A percentile compares a stretch with the other conserved stretches of the same genome.
Conservation (phyloP, 345 rosid genomes). For the Camelina hispida region DNA sequence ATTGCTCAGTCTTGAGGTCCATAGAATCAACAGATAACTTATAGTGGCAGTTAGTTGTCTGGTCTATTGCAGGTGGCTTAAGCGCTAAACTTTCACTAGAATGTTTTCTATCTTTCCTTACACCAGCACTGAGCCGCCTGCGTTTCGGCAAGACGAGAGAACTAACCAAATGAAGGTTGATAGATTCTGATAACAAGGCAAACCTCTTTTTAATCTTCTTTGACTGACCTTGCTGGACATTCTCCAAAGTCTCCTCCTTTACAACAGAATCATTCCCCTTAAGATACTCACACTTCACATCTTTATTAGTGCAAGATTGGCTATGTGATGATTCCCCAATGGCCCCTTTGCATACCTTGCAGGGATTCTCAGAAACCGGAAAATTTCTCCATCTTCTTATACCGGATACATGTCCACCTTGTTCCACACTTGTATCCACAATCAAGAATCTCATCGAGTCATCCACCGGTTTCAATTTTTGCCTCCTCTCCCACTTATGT, state of each 20-base stretch:
- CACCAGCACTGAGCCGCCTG: constrained; percentile 58
- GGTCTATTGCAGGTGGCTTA: constrained; percentile 39
- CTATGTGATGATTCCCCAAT: not conserved
- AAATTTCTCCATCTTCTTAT: constrained; percentile 49
- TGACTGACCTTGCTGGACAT: constrained; percentile 41
- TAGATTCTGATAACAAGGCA: constrained; percentile 50
- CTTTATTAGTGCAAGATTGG: not conserved
- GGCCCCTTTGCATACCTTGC: not conserved
- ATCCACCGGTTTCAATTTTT: constrained; percentile 35
- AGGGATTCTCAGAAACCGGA: constrained; percentile 33
- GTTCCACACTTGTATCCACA: constrained; percentile 60
- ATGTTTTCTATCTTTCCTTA: constrained; percentile 49
- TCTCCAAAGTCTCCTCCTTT: constrained; percentile 40
- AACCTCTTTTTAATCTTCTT: constrained; percentile 48
- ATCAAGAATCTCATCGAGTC: constrained; percentile 49
- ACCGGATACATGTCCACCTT: constrained; percentile 43
- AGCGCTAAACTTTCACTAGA: constrained; percentile 34
- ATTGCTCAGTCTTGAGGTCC: constrained; percentile 27
- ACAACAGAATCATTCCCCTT: constrained; percentile 27
- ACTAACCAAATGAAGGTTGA: constrained; percentile 39
- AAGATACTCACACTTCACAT: not conserved
- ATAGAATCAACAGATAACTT: constrained; percentile 20
- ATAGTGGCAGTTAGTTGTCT: constrained; percentile 14
- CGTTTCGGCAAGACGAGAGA: constrained; percentile 50
- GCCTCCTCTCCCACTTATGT: constrained; percentile 23